Evolutionary conservation across 306 rosid species (phyloP).

Genomic region (Alnus rubra): DNA sequence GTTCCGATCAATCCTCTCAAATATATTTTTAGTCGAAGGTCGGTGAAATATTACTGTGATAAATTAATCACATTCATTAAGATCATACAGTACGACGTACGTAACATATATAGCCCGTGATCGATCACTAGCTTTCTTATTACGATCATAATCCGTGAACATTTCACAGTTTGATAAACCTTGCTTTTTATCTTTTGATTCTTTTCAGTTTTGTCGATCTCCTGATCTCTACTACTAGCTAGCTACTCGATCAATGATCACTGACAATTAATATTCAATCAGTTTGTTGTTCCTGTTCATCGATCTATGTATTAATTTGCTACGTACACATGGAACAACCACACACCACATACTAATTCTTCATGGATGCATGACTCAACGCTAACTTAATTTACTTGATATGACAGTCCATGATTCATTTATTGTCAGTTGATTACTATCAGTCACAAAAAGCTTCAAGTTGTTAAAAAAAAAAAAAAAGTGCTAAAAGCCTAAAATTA

Average conservation of each 20-base stretch:
- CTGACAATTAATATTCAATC: neutral
- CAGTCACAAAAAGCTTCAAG: too few species aligned
- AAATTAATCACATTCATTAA: neutral
- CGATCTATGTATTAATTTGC: neutral
- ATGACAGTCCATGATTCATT: neutral
- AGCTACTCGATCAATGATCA: neutral
- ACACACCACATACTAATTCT: too few species aligned
- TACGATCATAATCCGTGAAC: constrained; percentile 5
- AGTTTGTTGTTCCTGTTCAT: neutral
- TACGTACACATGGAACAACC: neutral
- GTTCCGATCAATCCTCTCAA: too few species aligned
- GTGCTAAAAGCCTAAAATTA: too few species aligned
- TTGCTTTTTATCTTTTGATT: neutral
- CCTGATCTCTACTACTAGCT: too few species aligned
- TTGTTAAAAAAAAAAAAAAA: too few species aligned
- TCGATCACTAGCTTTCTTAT: neutral
- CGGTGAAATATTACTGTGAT: too few species aligned
- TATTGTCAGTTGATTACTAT: too few species aligned
- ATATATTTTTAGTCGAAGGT: neutral
- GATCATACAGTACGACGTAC: neutral
- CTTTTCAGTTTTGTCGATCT: neutral
- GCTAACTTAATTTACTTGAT: neutral
- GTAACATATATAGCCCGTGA: constrained; percentile 2
- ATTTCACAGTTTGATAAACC: neutral
- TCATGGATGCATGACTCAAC: neutral